A percentile compares a stretch with the other conserved stretches of the same genome.
phyloP scores from a whole-genome alignment of 2,329 filamentous ascomycete genomes.

The Fusarium temperatum region DNA sequence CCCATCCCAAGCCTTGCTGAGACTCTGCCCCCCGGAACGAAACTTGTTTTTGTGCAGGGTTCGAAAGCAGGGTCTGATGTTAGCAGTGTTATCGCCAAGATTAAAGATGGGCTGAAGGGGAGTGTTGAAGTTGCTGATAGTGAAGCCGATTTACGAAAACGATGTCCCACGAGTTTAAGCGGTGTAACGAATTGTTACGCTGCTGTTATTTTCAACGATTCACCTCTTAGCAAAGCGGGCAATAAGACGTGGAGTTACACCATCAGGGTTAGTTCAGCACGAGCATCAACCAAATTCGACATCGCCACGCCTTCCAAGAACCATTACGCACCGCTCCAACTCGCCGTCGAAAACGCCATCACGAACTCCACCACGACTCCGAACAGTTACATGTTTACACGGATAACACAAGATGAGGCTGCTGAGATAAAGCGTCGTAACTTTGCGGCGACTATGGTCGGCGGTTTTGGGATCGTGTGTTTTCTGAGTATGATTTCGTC shows the following conservation, averaged over 20 bases:
- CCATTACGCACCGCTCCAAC: background rate
- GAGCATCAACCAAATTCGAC: background rate
- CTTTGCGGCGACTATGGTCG: background rate
- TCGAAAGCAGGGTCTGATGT: background rate
- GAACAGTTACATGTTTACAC: background rate
- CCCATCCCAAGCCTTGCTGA: background rate
- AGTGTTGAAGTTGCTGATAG: background rate
- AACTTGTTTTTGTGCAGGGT: background rate
- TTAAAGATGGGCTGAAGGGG: background rate
- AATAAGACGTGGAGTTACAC: background rate
- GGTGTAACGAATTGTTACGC: background rate
- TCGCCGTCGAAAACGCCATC: constrained; percentile 1
- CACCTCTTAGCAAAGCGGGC: background rate
- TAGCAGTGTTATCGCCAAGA: background rate
- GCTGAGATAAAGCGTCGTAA: background rate
- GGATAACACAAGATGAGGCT: background rate
- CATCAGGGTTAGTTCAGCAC: background rate
- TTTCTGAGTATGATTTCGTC: constrained; percentile 6
- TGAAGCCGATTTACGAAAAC: background rate
- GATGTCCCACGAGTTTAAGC: background rate
- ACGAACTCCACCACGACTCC: background rate
- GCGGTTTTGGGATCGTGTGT: background rate
- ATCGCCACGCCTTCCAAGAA: background rate
- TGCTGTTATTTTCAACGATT: constrained; percentile 5
- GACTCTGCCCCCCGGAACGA: background rate